phyloP scores from a whole-genome alignment of 108 stramenopile genomes.

The Cyclotella sp. region DNA sequence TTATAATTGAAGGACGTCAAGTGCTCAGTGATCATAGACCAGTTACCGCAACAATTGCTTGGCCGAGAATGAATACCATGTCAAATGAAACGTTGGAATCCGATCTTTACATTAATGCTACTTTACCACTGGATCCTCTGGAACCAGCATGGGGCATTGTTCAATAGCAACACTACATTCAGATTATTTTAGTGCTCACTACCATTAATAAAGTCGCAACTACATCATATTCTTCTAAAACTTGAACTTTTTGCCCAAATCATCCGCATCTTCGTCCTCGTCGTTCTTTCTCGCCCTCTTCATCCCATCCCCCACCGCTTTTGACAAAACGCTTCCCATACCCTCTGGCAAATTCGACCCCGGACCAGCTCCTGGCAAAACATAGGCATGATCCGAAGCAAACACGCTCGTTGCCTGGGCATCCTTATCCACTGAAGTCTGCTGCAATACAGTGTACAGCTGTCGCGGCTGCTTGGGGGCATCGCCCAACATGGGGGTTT shows the following conservation, averaged over 20 bases:
- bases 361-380: slow-evolving; percentile 68
- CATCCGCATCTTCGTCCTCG: slow-evolving; percentile 85
- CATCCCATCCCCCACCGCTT: slow-evolving; percentile 42
- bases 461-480: slow-evolving; percentile 62
- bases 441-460: slow-evolving; percentile 82
- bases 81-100: slow-evolving; percentile 33
- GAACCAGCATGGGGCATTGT: slow-evolving; percentile 54
- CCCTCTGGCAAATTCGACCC: slow-evolving; percentile 64
- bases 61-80: slow-evolving; percentile 30
- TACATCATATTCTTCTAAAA: slow-evolving; percentile 67
- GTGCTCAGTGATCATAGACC: slow-evolving; percentile 55
- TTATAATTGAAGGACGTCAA: slow-evolving; percentile 37
- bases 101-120: slow-evolving; percentile 41
- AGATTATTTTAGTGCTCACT: too few species aligned
- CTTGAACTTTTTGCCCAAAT: slow-evolving; percentile 87
- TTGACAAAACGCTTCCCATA: slow-evolving; percentile 81
- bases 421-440: slow-evolving; percentile 55
- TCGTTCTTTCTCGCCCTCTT: slow-evolving; percentile 68
- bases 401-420: slow-evolving; percentile 65
- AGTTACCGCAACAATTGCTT: slow-evolving; percentile 52
- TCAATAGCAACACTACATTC: background rate
- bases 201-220: too few species aligned
- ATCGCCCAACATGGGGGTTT: slow-evolving; percentile 68
- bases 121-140: slow-evolving; percentile 48
- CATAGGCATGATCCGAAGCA: slow-evolving; percentile 78